Conservation (phyloP, 2,329 filamentous ascomycete species). For the Sporothrix schenckii region DNA sequence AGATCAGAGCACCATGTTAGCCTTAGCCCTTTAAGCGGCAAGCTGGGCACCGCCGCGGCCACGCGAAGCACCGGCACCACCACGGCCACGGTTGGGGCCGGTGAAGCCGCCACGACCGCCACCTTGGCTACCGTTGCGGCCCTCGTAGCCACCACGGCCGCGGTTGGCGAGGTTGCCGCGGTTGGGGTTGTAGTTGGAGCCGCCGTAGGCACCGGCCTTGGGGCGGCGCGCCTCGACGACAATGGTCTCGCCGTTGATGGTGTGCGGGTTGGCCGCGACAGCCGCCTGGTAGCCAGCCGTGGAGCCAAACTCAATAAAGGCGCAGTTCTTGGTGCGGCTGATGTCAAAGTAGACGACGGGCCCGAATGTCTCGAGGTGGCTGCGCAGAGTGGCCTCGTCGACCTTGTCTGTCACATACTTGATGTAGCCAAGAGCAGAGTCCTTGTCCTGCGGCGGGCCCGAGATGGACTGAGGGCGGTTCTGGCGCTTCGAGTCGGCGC, state of each 20-base stretch:
- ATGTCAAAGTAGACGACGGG: constrained; percentile 74
- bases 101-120: constrained; percentile 69
- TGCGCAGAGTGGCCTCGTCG: constrained; percentile 70
- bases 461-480: constrained; percentile 70
- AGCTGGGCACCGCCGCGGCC: constrained; percentile 64
- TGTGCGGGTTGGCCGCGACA: constrained; percentile 80
- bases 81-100: constrained; percentile 65
- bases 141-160: constrained; percentile 68
- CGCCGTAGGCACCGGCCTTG: constrained; percentile 70
- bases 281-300: constrained; percentile 81
- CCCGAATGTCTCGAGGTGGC: constrained; percentile 71
- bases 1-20: background rate
- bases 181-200: constrained; percentile 65
- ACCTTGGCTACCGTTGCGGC: constrained; percentile 60
- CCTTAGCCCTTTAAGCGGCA: constrained; percentile 49
- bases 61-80: constrained; percentile 65
- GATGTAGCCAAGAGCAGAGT: constrained; percentile 83
- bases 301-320: constrained; percentile 91
- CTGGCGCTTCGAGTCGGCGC: constrained; percentile 81
- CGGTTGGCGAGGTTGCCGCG: constrained; percentile 64
- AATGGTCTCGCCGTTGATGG: constrained; percentile 79
- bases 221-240: constrained; percentile 86
- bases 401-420: constrained; percentile 95
- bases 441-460: constrained; percentile 65
- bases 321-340: constrained; percentile 89